Base-by-base conservation (phyloP, 352 stramenopile species). In the Phytophthora foliorum region DNA sequence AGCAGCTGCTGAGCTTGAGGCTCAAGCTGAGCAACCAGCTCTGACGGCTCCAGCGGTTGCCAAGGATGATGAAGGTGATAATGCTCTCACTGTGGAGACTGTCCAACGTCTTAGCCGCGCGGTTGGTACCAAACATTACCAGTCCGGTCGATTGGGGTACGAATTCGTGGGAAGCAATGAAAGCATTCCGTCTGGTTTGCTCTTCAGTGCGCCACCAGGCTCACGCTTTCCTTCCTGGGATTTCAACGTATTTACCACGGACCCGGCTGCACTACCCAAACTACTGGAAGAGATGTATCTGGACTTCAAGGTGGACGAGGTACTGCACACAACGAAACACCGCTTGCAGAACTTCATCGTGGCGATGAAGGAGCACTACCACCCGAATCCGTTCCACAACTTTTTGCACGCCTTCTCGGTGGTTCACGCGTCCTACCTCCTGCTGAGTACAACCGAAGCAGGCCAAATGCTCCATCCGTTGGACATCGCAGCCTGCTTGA, bases 351-450 rank as follows among this genome's bases (percentile, higher is more conserved):
- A 93, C 60, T 96, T 96, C 50, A 92, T 96, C 63, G 72, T 87
- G 46, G 84, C 78, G 8, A 87, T 93, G 59, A 92, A 92, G 56
- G 85, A 92, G 19, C 82, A 92, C 45, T 96, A 96, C 68, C 88
- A 94, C 67, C 86, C 86, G 38, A 96, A 96, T 61, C 88, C 92
- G 45, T 98, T 97, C 69, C 92, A 98, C 78, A 97, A 97, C 80
- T 98, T 95, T 63, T 48, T 92, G 62, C 93, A 98, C 67, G 93
- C 88, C 14, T 89, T 97, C 56, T 93, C 88, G 2, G 92, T 97
- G 25, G 80, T 97, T 27, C 92, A 98, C 72, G 78, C 89, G 22
- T 74, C 78, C 6, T 98, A 97, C 58, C 57, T 94, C 22, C 77
- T 98, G 46, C 66, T 98, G 16, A 91, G 80, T 22, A 97, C 87